These are phyloP conservation scores for Aspergillus sp. DNA, from an alignment of 2,329 filamentous ascomycete species.

Conservation along the genomic window DNA sequence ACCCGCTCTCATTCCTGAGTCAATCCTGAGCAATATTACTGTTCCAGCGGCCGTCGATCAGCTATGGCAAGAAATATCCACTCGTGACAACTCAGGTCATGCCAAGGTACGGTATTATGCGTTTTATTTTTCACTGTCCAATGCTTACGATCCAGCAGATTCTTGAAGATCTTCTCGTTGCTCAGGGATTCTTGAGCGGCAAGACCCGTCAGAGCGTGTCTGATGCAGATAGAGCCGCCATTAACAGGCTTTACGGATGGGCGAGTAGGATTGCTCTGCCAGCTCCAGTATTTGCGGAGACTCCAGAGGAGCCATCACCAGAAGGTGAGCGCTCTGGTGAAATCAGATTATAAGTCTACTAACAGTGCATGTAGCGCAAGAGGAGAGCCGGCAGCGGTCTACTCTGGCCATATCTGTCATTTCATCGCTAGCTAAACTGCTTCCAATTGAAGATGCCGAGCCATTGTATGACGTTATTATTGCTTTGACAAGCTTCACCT, in stretches of 20 bases:
- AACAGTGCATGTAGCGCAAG: constrained; percentile 18
- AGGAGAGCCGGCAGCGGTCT: constrained; percentile 25
- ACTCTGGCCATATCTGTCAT: constrained; percentile 33
- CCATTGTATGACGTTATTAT: constrained; percentile 28
- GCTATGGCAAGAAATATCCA: constrained; percentile 33
- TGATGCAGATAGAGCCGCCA: constrained; percentile 23
- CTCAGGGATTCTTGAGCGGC: constrained; percentile 23
- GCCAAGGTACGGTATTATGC: constrained; percentile 21
- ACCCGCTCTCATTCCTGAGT: constrained; percentile 8
- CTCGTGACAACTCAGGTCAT: constrained; percentile 18
- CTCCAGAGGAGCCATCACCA: constrained; percentile 23
- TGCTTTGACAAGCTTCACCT: constrained; percentile 34
- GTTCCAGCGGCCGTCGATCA: constrained; percentile 18
- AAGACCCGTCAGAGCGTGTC: constrained; percentile 18
- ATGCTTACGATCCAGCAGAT: constrained; percentile 22
- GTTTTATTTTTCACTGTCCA: not conserved
- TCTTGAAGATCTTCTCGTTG: constrained; percentile 33
- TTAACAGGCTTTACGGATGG: constrained; percentile 34
- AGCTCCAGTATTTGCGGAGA: constrained; percentile 29
- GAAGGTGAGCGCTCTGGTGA: constrained; percentile 12
- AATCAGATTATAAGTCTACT: not conserved
- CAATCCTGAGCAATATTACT: constrained; percentile 5
- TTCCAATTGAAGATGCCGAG: constrained; percentile 21
- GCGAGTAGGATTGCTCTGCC: constrained; percentile 31
- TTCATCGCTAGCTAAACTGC: constrained; percentile 15